phyloP scores from a whole-genome alignment of 768 basidiomycete species.

The Jaapia argillacea region DNA sequence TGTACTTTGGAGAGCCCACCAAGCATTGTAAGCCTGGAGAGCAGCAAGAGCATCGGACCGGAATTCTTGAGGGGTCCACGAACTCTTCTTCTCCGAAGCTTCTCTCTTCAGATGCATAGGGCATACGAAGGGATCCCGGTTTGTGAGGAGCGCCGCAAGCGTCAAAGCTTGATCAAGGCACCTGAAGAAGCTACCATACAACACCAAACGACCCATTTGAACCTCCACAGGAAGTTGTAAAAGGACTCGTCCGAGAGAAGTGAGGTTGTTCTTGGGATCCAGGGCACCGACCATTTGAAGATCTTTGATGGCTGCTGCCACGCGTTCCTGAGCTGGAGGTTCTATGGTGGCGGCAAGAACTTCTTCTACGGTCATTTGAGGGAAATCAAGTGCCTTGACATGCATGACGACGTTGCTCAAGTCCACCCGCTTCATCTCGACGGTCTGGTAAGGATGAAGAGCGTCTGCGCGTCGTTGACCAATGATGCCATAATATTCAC shows the following conservation, averaged over 20 bases:
- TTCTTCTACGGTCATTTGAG: constrained; percentile 77
- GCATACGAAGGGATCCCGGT: constrained; percentile 84
- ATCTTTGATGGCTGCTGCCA: constrained; percentile 68
- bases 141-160: constrained; percentile 83
- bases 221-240: constrained; percentile 86
- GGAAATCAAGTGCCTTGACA: constrained; percentile 87
- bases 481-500: constrained; percentile 85
- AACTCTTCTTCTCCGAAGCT: constrained; percentile 62
- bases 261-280: constrained; percentile 64
- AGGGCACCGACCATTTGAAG: constrained; percentile 85
- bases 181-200: constrained; percentile 88
- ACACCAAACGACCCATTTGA: constrained; percentile 79
- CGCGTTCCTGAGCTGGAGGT: constrained; percentile 70
- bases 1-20: constrained; percentile 62
- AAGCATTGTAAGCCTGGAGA: constrained; percentile 71
- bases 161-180: constrained; percentile 84
- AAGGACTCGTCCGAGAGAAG: constrained; percentile 80
- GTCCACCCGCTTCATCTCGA: constrained; percentile 92
- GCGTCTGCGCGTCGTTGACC: constrained; percentile 47
- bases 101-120: constrained; percentile 69
- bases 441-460: constrained; percentile 74
- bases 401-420: constrained; percentile 93
- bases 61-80: constrained; percentile 73
- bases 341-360: constrained; percentile 82
- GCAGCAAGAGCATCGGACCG: constrained; percentile 77